Evolutionary conservation across 495 filamentous ascomycete species (phyloP).

Genomic region (Penicillium flavigenum): DNA sequence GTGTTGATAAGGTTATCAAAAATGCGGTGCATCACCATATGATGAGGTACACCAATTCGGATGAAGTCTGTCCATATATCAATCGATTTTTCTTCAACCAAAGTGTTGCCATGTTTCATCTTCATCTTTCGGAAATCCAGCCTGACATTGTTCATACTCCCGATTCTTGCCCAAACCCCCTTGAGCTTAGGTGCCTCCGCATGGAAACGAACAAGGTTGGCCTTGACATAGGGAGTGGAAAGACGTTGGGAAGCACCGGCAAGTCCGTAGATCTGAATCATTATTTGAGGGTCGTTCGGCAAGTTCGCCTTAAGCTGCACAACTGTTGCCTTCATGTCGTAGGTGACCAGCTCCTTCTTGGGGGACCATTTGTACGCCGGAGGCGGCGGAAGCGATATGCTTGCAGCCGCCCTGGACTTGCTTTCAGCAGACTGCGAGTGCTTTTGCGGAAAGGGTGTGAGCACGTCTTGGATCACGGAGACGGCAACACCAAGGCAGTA

Average conservation of each 20-base stretch:
- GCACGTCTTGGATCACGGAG: slow-evolving; percentile 72
- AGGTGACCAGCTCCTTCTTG: slow-evolving; percentile 66
- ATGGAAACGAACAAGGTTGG: slow-evolving; percentile 77
- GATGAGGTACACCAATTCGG: slow-evolving; percentile 87
- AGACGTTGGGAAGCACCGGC: slow-evolving; percentile 83
- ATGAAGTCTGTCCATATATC: slow-evolving; percentile 85
- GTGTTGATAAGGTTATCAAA: slow-evolving; percentile 88
- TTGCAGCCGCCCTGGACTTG: slow-evolving; percentile 17
- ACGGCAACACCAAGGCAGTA: slow-evolving; percentile 84
- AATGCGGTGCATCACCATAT: slow-evolving; percentile 84
- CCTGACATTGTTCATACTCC: slow-evolving; percentile 77
- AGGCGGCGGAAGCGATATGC: slow-evolving; percentile 30
- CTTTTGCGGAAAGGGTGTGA: slow-evolving; percentile 49
- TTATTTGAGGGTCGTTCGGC: slow-evolving; percentile 81
- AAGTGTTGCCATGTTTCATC: slow-evolving; percentile 58
- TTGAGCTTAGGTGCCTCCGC: slow-evolving; percentile 79
- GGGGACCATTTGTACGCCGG: slow-evolving; percentile 29
- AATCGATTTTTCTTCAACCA: slow-evolving; percentile 75
- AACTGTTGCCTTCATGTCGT: slow-evolving; percentile 76
- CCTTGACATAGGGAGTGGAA: slow-evolving; percentile 72
- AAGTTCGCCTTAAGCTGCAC: slow-evolving; percentile 86
- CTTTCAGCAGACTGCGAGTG: slow-evolving; percentile 9
- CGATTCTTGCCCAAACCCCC: slow-evolving; percentile 77
- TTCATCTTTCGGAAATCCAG: slow-evolving; percentile 75
- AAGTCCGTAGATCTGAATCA: slow-evolving; percentile 81